Percentiles rank a stretch among this genome's conserved stretches.
Evolutionary conservation across 2,329 filamentous ascomycete species (phyloP).

Genomic region (Aspergillus ochraceus): DNA sequence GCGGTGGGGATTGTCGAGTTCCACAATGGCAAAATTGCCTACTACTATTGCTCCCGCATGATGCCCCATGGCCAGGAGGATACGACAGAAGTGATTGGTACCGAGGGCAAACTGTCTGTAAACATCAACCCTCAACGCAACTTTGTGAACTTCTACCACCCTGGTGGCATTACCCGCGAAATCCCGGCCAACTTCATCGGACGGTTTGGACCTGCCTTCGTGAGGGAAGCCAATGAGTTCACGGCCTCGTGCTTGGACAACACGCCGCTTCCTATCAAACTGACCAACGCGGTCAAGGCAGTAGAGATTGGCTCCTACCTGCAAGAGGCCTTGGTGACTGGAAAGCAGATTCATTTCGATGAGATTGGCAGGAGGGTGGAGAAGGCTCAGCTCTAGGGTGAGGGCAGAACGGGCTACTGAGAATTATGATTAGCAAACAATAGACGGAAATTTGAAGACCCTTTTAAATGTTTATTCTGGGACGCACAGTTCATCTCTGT

Average conservation of each 20-base stretch:
- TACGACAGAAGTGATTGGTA: slow-evolving; percentile 66
- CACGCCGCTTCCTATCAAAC: slow-evolving; percentile 55
- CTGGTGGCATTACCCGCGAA: slow-evolving; percentile 57
- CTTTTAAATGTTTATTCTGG: no score
- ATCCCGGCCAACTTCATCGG: slow-evolving; percentile 64
- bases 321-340: slow-evolving; percentile 56
- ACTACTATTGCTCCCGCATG: slow-evolving; percentile 64
- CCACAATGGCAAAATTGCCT: slow-evolving; percentile 61
- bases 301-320: slow-evolving; percentile 60
- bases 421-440: background rate
- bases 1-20: slow-evolving; percentile 66
- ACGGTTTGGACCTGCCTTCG: slow-evolving; percentile 62
- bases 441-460: background rate
- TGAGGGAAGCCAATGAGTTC: slow-evolving; percentile 65
- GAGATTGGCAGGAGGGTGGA: slow-evolving; percentile 52
- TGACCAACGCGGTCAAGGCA: slow-evolving; percentile 57
- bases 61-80: slow-evolving; percentile 68
- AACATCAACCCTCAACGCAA: slow-evolving; percentile 59
- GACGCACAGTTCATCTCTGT: no score
- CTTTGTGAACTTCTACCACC: slow-evolving; percentile 57
- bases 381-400: slow-evolving; percentile 24
- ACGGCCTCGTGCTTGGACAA: slow-evolving; percentile 59
- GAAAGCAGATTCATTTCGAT: slow-evolving; percentile 59
- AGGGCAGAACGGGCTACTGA: background rate
- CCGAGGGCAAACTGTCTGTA: slow-evolving; percentile 62